Conservation (phyloP, 352 stramenopile species). For the Globisporangium megalacanthum region DNA sequence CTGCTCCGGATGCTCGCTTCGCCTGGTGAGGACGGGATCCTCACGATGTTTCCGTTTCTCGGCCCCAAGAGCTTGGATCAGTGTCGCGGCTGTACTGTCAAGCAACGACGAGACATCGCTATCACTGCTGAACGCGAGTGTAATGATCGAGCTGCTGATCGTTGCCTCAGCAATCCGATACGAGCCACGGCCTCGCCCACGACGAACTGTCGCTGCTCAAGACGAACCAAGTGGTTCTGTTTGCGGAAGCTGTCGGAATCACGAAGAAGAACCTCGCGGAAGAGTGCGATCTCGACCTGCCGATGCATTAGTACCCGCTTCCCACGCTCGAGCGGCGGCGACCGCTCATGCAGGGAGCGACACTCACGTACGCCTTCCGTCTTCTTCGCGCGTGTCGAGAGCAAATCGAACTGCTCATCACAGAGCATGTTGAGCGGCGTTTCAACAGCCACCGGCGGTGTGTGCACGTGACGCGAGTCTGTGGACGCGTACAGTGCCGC, state of each 20-base stretch:
- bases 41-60: constrained; percentile 58
- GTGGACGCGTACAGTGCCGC: constrained; percentile 32
- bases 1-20: constrained; percentile 47
- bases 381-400: constrained; percentile 55
- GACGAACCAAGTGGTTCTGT: constrained; percentile 68
- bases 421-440: constrained; percentile 45
- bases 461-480: constrained; percentile 28
- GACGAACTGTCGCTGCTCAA: constrained; percentile 52
- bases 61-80: constrained; percentile 6
- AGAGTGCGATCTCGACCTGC: not conserved
- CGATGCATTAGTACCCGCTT: not conserved
- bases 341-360: constrained; percentile 61
- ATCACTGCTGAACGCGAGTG: constrained; percentile 20
- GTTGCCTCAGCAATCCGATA: constrained; percentile 14
- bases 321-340: constrained; percentile 16
- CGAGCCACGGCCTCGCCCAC: constrained; percentile 21
- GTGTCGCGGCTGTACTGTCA: no score
- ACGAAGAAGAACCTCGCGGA: constrained; percentile 34
- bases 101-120: not conserved
- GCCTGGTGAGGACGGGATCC: constrained; percentile 54
- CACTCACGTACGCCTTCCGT: constrained; percentile 55
- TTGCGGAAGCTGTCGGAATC: constrained; percentile 66
- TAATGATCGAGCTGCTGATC: constrained; percentile 39
- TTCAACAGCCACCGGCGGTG: constrained; percentile 20
- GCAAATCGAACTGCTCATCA: constrained; percentile 36